Percentiles rank a stretch among this genome's conserved stretches.
These are phyloP conservation scores for Carex kokanica DNA, from an alignment of 176 grass and related monocot species.

Conservation along the genomic window DNA sequence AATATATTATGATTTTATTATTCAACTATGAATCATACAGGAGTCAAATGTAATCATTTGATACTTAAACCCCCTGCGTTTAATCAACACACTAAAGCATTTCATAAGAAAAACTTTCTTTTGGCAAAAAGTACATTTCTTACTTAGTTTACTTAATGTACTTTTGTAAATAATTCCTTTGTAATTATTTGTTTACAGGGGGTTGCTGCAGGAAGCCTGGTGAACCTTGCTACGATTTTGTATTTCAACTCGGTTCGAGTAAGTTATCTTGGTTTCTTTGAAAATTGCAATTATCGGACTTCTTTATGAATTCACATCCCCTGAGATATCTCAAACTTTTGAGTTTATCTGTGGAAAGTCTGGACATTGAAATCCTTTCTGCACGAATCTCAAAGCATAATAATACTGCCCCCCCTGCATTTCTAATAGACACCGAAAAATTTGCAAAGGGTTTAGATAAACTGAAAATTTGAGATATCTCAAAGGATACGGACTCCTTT, in stretches of 20 bases:
- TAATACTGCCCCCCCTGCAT: no score
- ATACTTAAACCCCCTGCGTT: background rate
- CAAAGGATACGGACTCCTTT: no score
- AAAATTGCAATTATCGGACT: background rate
- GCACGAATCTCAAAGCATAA: no score
- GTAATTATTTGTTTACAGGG: constrained; percentile 40
- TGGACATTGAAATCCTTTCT: no score
- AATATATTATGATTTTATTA: background rate
- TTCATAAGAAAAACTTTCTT: background rate
- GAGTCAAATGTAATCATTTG: background rate
- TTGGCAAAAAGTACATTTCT: background rate
- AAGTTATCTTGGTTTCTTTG: constrained; percentile 22
- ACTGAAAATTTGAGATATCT: no score
- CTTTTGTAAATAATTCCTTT: no score
- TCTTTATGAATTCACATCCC: no score
- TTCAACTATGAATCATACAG: background rate
- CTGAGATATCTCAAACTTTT: no score
- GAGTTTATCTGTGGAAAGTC: no score
- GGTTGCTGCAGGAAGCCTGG: constrained; percentile 78
- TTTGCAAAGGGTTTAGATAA: no score
- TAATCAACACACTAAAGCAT: background rate
- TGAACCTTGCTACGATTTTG: constrained; percentile 81
- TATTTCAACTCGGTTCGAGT: constrained; percentile 84
- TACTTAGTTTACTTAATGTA: background rate
- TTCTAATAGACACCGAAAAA: no score